Percentiles rank a stretch among this genome's conserved stretches.
Conservation (phyloP, 202 grass and related monocot species). For the Musa balbisiana region DNA sequence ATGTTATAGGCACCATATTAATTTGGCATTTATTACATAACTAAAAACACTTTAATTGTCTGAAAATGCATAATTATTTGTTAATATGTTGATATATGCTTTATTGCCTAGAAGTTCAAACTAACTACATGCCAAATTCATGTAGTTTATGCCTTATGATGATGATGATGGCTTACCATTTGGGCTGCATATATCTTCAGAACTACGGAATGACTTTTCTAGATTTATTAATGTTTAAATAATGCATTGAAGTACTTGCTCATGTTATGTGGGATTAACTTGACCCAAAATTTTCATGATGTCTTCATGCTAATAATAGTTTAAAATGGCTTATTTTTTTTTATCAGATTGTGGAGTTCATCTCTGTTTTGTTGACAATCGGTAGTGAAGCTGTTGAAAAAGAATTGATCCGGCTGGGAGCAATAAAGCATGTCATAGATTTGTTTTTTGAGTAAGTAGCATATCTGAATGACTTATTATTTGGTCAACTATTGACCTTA, state of each 20-base stretch:
- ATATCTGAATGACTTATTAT: slow-evolving; percentile 4
- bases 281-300: not conserved
- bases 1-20: no score
- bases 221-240: not conserved
- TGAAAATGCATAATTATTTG: no score
- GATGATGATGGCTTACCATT: no score
- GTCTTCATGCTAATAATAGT: not conserved
- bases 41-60: no score
- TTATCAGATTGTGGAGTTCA: slow-evolving; percentile 83
- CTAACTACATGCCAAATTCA: no score
- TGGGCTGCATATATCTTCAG: not conserved
- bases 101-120: no score
- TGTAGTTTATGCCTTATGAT: no score
- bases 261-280: not conserved
- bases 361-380: slow-evolving; percentile 83
- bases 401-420: slow-evolving; percentile 61
- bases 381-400: slow-evolving; percentile 77
- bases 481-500: not conserved
- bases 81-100: no score
- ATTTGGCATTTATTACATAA: no score
- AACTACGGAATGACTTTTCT: not conserved
- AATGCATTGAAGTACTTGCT: not conserved
- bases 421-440: slow-evolving; percentile 61
- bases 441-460: slow-evolving; percentile 93
- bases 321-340: slow-evolving; percentile 31